These are phyloP conservation scores for Rhizophagus clarus DNA, from an alignment of 192 early-diverging fungal species.

Conservation along the genomic window DNA sequence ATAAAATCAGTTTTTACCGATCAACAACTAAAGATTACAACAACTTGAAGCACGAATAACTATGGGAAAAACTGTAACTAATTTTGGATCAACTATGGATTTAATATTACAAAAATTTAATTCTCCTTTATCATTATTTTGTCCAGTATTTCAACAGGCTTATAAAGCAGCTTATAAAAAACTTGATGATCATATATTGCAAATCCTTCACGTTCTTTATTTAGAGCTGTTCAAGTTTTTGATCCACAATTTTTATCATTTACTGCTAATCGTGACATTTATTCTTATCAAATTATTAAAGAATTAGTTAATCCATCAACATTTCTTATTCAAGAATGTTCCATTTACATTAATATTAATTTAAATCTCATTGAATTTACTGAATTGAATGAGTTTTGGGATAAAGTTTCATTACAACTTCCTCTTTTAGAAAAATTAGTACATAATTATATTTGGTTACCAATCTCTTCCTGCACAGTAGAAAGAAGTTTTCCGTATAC, in stretches of 20 bases:
- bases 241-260: not conserved
- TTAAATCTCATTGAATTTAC: not conserved
- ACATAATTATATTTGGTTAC: not conserved
- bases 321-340: not conserved
- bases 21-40: too few relatives aligned
- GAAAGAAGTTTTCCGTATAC: not conserved
- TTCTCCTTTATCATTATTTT: not conserved
- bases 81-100: too few relatives aligned
- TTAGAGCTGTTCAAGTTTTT: slow-evolving; percentile 10
- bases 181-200: not conserved
- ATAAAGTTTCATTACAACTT: too few relatives aligned
- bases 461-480: too few relatives aligned
- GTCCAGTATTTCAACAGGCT: not conserved
- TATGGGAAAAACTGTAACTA: too few relatives aligned
- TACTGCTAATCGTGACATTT: not conserved
- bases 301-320: too few relatives aligned
- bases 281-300: slow-evolving; percentile 12
- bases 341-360: slow-evolving; percentile 3
- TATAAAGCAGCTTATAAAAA: not conserved
- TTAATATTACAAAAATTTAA: not conserved
- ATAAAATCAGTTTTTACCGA: not conserved
- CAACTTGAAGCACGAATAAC: too few relatives aligned
- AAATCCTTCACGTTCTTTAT: not conserved
- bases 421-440: slow-evolving; percentile 7
- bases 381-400: not conserved